A percentile compares a stretch with the other conserved stretches of the same genome.
Conservation (phyloP, 2,329 filamentous ascomycete species). For the Hypoxylon sp. region DNA sequence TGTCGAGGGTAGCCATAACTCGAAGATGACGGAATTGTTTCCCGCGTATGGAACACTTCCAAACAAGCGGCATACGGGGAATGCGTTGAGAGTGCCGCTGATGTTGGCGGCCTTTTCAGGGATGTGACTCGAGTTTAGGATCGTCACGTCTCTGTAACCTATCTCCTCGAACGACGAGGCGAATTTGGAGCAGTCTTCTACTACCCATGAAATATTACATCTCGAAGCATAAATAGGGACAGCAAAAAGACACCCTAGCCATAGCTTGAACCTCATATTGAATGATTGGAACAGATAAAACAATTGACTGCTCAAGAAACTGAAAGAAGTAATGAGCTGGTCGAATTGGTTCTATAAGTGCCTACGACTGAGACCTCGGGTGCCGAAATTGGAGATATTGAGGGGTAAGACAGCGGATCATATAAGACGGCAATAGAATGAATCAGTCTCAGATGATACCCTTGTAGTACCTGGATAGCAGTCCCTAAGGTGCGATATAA, state of each 20-base stretch:
- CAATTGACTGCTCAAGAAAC: background rate
- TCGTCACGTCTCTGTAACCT: slow-evolving; percentile 6
- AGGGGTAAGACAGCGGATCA: background rate
- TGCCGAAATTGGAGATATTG: background rate
- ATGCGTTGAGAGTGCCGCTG: slow-evolving; percentile 23
- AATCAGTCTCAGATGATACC: background rate
- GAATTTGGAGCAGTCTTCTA: slow-evolving; percentile 36
- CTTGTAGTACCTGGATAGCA: background rate
- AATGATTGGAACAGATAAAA: background rate
- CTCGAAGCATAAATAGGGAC: slow-evolving; percentile 4
- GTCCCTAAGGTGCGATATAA: background rate
- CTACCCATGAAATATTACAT: slow-evolving; percentile 16
- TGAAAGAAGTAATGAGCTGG: background rate
- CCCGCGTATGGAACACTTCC: slow-evolving; percentile 35
- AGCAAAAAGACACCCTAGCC: slow-evolving; percentile 5
- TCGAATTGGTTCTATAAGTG: background rate
- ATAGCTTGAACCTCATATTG: slow-evolving; percentile 8
- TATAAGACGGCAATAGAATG: no score
- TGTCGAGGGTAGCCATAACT: slow-evolving; percentile 42
- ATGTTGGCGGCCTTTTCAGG: slow-evolving; percentile 22
- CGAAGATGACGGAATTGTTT: slow-evolving; percentile 44
- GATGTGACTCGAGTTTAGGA: slow-evolving; percentile 33
- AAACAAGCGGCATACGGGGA: slow-evolving; percentile 39
- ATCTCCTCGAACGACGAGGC: slow-evolving; percentile 19
- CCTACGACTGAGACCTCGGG: background rate